Evolutionary conservation across 768 basidiomycete genomes (phyloP), one percentile per base, ranked within the genome.

Genomic region (Cystobasidium tubakii): DNA sequence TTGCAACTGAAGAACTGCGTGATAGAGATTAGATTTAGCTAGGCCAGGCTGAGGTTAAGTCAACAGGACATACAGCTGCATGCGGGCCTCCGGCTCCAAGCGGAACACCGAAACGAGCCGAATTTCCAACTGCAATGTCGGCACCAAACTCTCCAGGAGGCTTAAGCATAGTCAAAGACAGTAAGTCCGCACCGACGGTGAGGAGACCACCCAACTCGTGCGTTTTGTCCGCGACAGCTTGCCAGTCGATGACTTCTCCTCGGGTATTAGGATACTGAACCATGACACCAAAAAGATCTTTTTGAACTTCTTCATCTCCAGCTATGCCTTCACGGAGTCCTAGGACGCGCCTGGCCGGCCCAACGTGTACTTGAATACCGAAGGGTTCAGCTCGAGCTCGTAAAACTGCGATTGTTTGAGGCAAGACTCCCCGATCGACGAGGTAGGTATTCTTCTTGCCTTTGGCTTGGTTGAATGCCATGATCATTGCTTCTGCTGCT

Each of bases 111-210:
- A 99, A 99, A 21, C 96, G 87, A 34, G 90, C 95, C 19, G 92
- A 92, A 81, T 95, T 97, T 44, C 96, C 96, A 55, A 95, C 84
- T 9, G 91, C 94, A 76, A 98, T 87, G 81, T 99, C 95, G 34
- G 93, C 94, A 64, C 95, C 95, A 92, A 95, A 98, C 84, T 98
- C 96, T 72, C 96, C 95, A 17, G 95, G 95, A 33, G 95, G 91
- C 78, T 90, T 92, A 74, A 99, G 84, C 84, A 92, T 85, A 1
- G 93, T 92, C 80, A 98, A 84, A 0, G 95, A 92, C 46, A 99
- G 85, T 66, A 99, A 86, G 82, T 99, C 95, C 13, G 91, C 92
- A 19, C 92, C 92, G 77, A 89, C 90, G 6, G 90, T 85, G 65
- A 96, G 87, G 73, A 96, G 85, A n/a, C 86, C 92, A 33, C 90